phyloP scores from a whole-genome alignment of 148 eudicot species.

The Selenicereus undatus region DNA sequence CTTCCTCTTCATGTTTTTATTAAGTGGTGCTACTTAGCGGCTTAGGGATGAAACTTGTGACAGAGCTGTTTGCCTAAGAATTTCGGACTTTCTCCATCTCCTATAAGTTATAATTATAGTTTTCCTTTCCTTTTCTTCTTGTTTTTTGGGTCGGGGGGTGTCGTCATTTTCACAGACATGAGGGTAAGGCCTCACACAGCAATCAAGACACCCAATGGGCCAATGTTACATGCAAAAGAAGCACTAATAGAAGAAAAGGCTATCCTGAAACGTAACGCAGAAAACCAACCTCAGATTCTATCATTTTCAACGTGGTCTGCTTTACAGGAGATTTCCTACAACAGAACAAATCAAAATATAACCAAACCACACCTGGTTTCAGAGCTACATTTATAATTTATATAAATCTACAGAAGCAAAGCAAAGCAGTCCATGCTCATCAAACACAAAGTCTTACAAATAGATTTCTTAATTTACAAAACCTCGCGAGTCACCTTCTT shows the following conservation, averaged over 20 bases:
- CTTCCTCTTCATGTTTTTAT: too few relatives aligned
- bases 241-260: neutral
- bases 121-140: too few relatives aligned
- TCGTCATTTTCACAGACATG: too few relatives aligned
- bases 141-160: too few relatives aligned
- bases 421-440: slow-evolving; percentile 29
- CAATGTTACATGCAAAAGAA: too few relatives aligned
- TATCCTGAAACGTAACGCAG: neutral
- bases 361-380: slow-evolving; percentile 21
- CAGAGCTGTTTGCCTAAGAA: too few relatives aligned
- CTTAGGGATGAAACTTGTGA: too few relatives aligned
- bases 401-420: slow-evolving; percentile 17
- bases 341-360: slow-evolving; percentile 13
- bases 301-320: slow-evolving; percentile 4
- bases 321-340: slow-evolving; percentile 14
- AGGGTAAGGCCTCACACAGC: too few relatives aligned
- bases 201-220: too few relatives aligned
- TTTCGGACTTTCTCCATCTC: too few relatives aligned
- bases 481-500: slow-evolving; percentile 50
- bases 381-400: slow-evolving; percentile 9
- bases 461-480: slow-evolving; percentile 44
- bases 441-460: slow-evolving; percentile 8
- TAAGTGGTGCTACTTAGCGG: too few relatives aligned
- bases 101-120: too few relatives aligned
- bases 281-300: slow-evolving; percentile 11